Evolutionary conservation across 345 rosid species (phyloP).

Genomic region (Linum usitatissimum): DNA sequence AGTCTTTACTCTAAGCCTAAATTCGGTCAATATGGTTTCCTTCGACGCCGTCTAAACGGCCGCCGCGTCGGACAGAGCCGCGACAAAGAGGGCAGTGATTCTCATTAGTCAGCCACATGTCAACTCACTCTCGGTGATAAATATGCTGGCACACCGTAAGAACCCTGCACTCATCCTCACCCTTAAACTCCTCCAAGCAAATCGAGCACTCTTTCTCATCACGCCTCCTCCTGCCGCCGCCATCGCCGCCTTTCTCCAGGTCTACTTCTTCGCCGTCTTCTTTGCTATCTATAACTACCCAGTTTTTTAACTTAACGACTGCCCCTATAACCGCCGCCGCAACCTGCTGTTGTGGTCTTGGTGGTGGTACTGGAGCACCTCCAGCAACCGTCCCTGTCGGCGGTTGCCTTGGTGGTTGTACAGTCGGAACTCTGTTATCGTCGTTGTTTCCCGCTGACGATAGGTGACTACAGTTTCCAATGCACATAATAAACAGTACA

Average conservation of each 20-base stretch:
- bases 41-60: not conserved
- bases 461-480: too few relatives aligned
- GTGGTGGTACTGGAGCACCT: too few relatives aligned
- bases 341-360: not conserved
- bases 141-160: constrained; percentile 2
- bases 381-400: too few relatives aligned
- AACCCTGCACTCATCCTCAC: constrained; percentile 10
- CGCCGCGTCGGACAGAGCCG: not conserved
- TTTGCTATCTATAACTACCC: not conserved
- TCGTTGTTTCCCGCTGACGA: too few relatives aligned
- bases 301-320: constrained; percentile 7
- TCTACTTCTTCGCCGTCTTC: not conserved
- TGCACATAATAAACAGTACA: too few relatives aligned
- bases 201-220: constrained; percentile 7
- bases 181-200: constrained; percentile 14
- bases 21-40: not conserved
- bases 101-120: not conserved
- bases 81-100: constrained; percentile 17
- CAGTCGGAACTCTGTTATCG: too few relatives aligned
- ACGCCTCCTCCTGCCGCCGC: not conserved
- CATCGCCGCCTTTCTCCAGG: not conserved
- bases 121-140: constrained; percentile 10
- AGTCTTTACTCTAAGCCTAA: too few relatives aligned
- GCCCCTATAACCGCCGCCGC: constrained; percentile 2
- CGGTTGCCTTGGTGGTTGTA: too few relatives aligned